A percentile compares a stretch with the other conserved stretches of the same genome.
Evolutionary conservation across 2,329 filamentous ascomycete species (phyloP).

Genomic region (Fusarium praegraminearum): DNA sequence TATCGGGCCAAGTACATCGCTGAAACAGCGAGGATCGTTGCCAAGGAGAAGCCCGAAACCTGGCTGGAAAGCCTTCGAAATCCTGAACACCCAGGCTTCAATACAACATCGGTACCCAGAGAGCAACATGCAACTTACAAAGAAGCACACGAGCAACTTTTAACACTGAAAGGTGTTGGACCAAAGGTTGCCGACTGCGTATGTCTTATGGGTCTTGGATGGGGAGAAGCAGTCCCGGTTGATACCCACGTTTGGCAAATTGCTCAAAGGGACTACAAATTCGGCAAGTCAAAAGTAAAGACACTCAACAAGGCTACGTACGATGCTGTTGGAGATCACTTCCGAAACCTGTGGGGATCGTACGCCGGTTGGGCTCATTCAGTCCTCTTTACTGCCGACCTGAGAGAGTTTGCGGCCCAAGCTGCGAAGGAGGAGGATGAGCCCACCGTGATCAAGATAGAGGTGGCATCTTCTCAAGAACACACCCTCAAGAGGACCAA

Average conservation of each 20-base stretch:
- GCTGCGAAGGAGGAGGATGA: constrained; percentile 46
- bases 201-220: constrained; percentile 94
- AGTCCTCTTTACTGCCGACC: constrained; percentile 93
- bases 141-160: constrained; percentile 81
- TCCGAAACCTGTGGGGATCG: constrained; percentile 88
- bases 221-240: constrained; percentile 94
- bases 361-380: constrained; percentile 98
- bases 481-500: constrained; percentile 45
- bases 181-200: constrained; percentile 98
- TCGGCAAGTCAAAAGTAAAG: constrained; percentile 85
- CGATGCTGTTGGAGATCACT: constrained; percentile 89
- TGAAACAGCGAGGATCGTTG: constrained; percentile 82
- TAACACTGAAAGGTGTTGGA: constrained; percentile 87
- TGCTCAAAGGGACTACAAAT: constrained; percentile 93
- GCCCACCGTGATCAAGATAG: constrained; percentile 28
- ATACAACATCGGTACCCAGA: constrained; percentile 57
- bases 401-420: constrained; percentile 84
- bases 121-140: constrained; percentile 74
- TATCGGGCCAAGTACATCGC: constrained; percentile 95
- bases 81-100: constrained; percentile 74
- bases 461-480: constrained; percentile 43
- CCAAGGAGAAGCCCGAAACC: constrained; percentile 71
- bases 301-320: constrained; percentile 91
- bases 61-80: constrained; percentile 88
- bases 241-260: constrained; percentile 99